phyloP scores from a whole-genome alignment of 1,284 basidiomycete genomes.

The Cryptococcus neoformans region DNA sequence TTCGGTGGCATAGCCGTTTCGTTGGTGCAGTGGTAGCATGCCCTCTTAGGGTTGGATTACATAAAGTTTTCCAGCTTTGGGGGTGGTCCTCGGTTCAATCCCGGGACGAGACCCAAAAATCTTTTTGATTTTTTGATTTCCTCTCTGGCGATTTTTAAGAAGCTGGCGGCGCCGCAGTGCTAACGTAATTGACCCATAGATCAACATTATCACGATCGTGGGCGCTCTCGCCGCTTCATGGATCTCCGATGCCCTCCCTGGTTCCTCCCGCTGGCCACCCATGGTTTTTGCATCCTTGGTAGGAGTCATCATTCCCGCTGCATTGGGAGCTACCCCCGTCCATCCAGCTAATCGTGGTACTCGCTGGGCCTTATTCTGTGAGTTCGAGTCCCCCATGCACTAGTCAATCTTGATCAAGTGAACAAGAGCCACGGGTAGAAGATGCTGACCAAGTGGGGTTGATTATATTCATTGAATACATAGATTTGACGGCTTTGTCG shows the following conservation, averaged over 20 bases:
- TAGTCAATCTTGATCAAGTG: no score
- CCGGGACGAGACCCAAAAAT: no score
- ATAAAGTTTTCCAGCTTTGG: no score
- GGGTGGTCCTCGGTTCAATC: no score
- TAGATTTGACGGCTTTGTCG: conserved; percentile 20
- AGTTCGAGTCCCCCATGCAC: not conserved
- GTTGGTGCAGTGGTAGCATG: no score
- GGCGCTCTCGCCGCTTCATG: conserved; percentile 19
- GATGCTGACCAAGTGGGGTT: not conserved
- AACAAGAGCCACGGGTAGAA: no score
- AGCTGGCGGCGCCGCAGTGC: no score
- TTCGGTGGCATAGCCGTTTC: no score
- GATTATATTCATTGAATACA: conserved; percentile 7
- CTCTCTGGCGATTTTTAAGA: not conserved
- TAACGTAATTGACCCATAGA: conserved; percentile 5
- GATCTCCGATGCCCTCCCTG: conserved; percentile 25
- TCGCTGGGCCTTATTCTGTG: conserved; percentile 27
- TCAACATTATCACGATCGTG: conserved; percentile 24
- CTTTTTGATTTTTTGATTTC: not conserved
- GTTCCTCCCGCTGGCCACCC: conserved; percentile 22
- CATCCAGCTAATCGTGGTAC: conserved; percentile 16
- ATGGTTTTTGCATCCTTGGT: conserved; percentile 17
- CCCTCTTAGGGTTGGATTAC: no score
- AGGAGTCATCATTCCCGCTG: conserved; percentile 20
- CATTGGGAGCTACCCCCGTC: conserved; percentile 23